Evolutionary conservation across 139 green algal genomes (phyloP).

Genomic region (Asterochloris sp.): DNA sequence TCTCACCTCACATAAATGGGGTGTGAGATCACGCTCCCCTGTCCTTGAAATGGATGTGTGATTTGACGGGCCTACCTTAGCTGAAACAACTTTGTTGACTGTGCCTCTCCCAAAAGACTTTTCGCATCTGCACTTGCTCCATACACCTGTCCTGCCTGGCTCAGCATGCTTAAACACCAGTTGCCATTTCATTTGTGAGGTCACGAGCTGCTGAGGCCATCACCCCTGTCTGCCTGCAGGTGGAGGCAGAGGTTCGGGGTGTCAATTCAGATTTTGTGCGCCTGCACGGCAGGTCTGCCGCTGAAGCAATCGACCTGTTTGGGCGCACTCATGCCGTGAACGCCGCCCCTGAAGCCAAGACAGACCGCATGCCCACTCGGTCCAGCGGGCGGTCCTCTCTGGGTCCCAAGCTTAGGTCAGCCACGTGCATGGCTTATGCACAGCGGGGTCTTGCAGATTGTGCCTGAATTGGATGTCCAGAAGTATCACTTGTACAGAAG

Average conservation of each 20-base stretch:
- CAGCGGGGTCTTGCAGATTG: too few species aligned
- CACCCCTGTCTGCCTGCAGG: slow-evolving; percentile 13
- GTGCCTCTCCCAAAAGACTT: too few species aligned
- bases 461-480: too few species aligned
- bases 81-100: too few species aligned
- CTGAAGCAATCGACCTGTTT: slow-evolving; percentile 43
- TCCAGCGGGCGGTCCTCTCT: slow-evolving; percentile 5
- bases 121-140: too few species aligned
- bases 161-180: too few species aligned
- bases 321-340: slow-evolving; percentile 16
- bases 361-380: neutral
- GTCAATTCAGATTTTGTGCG: slow-evolving; percentile 41
- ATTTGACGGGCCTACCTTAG: too few species aligned
- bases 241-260: slow-evolving; percentile 41
- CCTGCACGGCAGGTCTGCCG: slow-evolving; percentile 36
- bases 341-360: neutral
- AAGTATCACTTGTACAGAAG: too few species aligned
- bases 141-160: too few species aligned
- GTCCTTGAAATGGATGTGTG: neutral
- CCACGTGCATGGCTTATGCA: too few species aligned
- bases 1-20: neutral
- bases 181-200: too few species aligned
- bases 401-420: slow-evolving; percentile 7
- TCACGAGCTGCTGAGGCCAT: neutral
- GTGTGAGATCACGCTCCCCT: neutral